phyloP scores from a whole-genome alignment of 2,329 filamentous ascomycete genomes.

The Aspergillus niger region DNA sequence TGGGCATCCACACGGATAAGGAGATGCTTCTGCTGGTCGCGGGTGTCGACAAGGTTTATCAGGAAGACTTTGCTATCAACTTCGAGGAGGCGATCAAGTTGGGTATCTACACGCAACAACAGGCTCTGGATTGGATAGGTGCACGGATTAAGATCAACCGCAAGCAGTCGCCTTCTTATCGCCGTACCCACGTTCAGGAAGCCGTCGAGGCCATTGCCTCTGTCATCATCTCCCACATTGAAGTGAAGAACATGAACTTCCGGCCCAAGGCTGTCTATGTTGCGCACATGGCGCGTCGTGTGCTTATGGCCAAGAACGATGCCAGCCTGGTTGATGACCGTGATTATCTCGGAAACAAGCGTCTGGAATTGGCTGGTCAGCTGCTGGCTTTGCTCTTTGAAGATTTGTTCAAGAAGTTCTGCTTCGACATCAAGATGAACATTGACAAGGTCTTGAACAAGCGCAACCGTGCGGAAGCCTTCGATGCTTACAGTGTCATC shows the following conservation, averaged over 20 bases:
- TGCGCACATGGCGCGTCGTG: slow-evolving; percentile 94
- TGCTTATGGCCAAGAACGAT: slow-evolving; percentile 91
- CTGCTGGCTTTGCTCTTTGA: slow-evolving; percentile 92
- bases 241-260: slow-evolving; percentile 88
- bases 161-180: slow-evolving; percentile 57
- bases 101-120: slow-evolving; percentile 87
- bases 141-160: slow-evolving; percentile 83
- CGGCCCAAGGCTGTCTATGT: slow-evolving; percentile 96
- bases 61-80: slow-evolving; percentile 93
- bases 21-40: slow-evolving; percentile 92
- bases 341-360: slow-evolving; percentile 98
- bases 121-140: slow-evolving; percentile 91
- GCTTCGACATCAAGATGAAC: slow-evolving; percentile 82
- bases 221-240: slow-evolving; percentile 91
- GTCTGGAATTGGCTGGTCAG: slow-evolving; percentile 90
- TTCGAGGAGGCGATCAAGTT: slow-evolving; percentile 88
- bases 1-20: slow-evolving; percentile 90
- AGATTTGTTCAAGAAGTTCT: slow-evolving; percentile 96
- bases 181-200: slow-evolving; percentile 83
- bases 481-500: slow-evolving; percentile 84
- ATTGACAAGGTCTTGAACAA: slow-evolving; percentile 97
- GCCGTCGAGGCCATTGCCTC: slow-evolving; percentile 90
- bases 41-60: slow-evolving; percentile 82
- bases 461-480: slow-evolving; percentile 81
- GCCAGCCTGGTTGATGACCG: slow-evolving; percentile 88